Evolutionary conservation across 2,329 filamentous ascomycete species (phyloP), one percentile per base, ranked within the genome.

Genomic region (Diplocarpon mali): DNA sequence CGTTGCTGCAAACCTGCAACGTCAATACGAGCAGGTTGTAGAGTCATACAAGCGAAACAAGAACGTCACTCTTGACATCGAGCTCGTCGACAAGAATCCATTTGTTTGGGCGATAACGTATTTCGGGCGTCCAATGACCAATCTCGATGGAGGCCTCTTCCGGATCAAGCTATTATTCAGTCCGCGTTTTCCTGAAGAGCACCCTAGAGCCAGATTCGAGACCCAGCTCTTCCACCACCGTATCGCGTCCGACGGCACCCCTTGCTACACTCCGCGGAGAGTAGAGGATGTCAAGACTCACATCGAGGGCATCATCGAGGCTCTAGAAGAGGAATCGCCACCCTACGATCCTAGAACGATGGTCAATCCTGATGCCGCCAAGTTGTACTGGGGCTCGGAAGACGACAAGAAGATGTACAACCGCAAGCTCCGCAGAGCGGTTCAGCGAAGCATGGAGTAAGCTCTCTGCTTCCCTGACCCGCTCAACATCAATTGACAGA

Each of bases 81-180:
- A 80, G 45, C 69, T 96, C 6, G 80, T 84, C 27, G 72, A 92
- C 52, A 76, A 72, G 32, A 96, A 95, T 57, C 89, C 90, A 0
- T 95, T 95, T 59, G 72, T 90, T 15, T 96, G 92, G 92, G 65
- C 74, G 15, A 63, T 96, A 48, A 92, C 86, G 1, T 89, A 95
- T 61, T 93, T 95, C 60, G 92, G 92, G 20, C 77, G 82, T 44
- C 86, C 88, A 0, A 93, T 92, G 83, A 94, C 88, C 5, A 88
- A 94, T 54, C 75, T 96, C 2, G 90, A 96, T 56, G 90, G 89
- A 13, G 88, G 90, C 2, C 75, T 96, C 49, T 90, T 96, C 67
- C 78, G 77, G 49, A 82, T 95, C 62, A 82, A 73, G 56, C 71
- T 96, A 44, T 72, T 71, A 57, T 81, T 96, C 57, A 94, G 87